Evolutionary conservation across 768 basidiomycete genomes (phyloP).

Genomic region (Coprinopsis sp.): DNA sequence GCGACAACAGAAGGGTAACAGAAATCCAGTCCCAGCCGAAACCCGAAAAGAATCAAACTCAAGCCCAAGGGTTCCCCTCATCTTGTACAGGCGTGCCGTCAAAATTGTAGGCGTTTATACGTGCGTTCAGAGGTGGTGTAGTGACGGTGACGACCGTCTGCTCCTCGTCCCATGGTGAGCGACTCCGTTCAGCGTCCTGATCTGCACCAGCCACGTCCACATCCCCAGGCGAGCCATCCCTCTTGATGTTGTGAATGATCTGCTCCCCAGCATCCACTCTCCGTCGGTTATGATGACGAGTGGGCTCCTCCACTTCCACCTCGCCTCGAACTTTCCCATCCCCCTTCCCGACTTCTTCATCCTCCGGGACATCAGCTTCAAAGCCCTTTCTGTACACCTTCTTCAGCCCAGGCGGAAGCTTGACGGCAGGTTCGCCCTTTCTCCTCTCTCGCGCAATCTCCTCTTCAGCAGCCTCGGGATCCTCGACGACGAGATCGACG

Average conservation of each 20-base stretch:
- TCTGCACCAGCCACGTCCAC: conserved; percentile 21
- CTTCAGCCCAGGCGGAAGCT: conserved; percentile 34
- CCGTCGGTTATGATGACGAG: conserved; percentile 16
- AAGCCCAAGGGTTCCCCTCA: conserved; percentile 16
- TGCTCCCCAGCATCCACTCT: conserved; percentile 40
- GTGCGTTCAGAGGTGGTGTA: conserved; percentile 10
- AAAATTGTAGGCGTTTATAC: conserved; percentile 4
- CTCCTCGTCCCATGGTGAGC: conserved; percentile 12
- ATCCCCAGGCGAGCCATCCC: not conserved
- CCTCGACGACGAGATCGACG: conserved; percentile 85
- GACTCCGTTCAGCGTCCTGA: conserved; percentile 20
- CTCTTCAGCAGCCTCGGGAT: conserved; percentile 47
- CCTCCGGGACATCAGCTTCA: conserved; percentile 33
- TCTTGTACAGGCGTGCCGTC: conserved; percentile 13
- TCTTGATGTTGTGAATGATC: conserved; percentile 28
- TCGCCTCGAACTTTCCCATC: conserved; percentile 26
- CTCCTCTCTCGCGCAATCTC: conserved; percentile 49
- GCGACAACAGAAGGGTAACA: too few relatives aligned
- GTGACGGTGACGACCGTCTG: conserved; percentile 14
- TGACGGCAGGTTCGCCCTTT: conserved; percentile 56
- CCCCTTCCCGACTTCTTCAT: conserved; percentile 20
- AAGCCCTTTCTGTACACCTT: conserved; percentile 53
- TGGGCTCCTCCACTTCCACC: conserved; percentile 34
- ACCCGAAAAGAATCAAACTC: too few relatives aligned
- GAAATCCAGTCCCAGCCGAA: too few relatives aligned